A percentile compares a stretch with the other conserved stretches of the same genome.
Evolutionary conservation across 805 yeast genomes (phyloP).

Genomic region (Pichia membranifaciens): DNA sequence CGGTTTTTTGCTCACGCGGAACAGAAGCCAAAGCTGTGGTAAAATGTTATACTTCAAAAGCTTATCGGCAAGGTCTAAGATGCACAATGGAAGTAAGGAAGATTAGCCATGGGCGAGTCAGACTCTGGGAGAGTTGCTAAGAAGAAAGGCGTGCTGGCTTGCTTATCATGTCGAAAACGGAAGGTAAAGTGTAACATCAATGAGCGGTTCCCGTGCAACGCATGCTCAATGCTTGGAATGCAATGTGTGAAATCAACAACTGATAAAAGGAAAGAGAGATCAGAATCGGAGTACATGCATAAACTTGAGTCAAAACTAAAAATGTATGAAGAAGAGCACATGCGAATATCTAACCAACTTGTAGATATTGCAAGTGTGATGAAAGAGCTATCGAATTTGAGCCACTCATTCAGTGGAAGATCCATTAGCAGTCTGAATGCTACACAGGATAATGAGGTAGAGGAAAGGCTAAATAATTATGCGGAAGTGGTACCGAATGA

Average conservation of each 20-base stretch:
- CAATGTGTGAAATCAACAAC: conserved; percentile 13
- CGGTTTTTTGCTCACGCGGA: too few species aligned
- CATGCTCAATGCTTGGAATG: conserved; percentile 12
- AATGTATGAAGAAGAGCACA: conserved; percentile 9
- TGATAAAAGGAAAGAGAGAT: conserved; percentile 18
- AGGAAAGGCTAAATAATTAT: too few species aligned
- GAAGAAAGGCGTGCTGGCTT: conserved; percentile 11
- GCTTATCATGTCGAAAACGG: conserved; percentile 17
- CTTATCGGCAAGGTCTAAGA: too few species aligned
- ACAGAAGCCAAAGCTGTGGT: too few species aligned
- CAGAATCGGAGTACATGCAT: background rate
- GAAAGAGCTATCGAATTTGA: conserved; percentile 1
- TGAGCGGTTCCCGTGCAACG: conserved; percentile 17
- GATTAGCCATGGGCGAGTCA: background rate
- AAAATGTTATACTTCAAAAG: too few species aligned
- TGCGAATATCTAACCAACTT: conserved; percentile 1
- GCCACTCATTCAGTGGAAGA: background rate
- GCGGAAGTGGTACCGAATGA: too few species aligned
- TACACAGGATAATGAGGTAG: too few species aligned
- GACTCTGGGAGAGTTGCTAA: background rate
- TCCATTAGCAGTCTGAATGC: background rate
- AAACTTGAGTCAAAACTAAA: conserved; percentile 10
- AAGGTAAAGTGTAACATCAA: conserved; percentile 20
- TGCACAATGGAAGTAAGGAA: too few species aligned
- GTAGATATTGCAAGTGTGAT: conserved; percentile 4